Conservation (phyloP, 1,284 basidiomycete genomes). For the Austroboletus novae-zelandiae region DNA sequence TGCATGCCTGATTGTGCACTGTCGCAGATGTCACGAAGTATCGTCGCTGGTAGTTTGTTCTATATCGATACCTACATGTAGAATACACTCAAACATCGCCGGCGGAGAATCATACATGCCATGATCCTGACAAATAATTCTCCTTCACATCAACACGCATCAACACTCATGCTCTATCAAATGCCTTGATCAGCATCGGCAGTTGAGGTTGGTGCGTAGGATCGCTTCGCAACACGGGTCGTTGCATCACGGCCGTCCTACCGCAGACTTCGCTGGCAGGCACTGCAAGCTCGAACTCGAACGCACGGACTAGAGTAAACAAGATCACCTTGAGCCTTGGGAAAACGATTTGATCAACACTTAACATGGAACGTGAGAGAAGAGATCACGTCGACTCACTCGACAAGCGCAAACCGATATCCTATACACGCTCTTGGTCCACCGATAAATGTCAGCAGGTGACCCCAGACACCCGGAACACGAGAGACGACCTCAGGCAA, state of each 20-base stretch:
- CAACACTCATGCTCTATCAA: conserved; percentile 1
- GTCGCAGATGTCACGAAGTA: too few species aligned
- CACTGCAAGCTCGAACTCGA: conserved; percentile 53
- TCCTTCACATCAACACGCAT: not conserved
- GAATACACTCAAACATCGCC: too few species aligned
- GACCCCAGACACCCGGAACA: not conserved
- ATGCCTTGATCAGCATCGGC: conserved; percentile 19
- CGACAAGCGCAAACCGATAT: not conserved
- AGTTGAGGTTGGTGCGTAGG: conserved; percentile 14
- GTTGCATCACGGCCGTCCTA: conserved; percentile 37
- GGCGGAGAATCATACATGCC: too few species aligned
- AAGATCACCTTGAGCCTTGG: conserved; percentile 57
- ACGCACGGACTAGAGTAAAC: conserved; percentile 53
- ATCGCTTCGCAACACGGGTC: conserved; percentile 36
- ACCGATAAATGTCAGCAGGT: not conserved
- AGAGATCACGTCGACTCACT: not conserved
- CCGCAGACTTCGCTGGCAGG: conserved; percentile 40
- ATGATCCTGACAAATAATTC: too few species aligned
- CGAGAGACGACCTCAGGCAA: not conserved
- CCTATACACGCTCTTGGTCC: not conserved
- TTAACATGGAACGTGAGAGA: not conserved
- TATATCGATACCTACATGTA: too few species aligned
- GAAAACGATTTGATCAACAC: not conserved
- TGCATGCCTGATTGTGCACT: too few species aligned
- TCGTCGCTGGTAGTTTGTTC: too few species aligned